phyloP scores from a whole-genome alignment of 805 yeast genomes.

The Candida namnaoensis region DNA sequence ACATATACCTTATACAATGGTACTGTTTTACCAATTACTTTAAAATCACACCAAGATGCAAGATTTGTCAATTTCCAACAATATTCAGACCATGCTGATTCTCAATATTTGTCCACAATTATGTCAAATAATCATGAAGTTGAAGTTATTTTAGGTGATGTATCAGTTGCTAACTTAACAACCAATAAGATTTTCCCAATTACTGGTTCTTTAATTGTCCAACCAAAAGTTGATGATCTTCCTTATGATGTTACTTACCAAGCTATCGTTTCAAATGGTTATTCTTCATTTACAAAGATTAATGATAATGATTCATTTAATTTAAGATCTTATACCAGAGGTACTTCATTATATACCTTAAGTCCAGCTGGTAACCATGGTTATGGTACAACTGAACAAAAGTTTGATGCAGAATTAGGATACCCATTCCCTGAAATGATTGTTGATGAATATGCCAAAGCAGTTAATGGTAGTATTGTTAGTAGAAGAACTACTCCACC shows the following conservation, averaged over 20 bases:
- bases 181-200: slow-evolving; percentile 12
- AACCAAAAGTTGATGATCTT: slow-evolving; percentile 3
- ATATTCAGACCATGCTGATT: slow-evolving; percentile 29
- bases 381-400: slow-evolving; percentile 25
- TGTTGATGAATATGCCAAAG: slow-evolving; percentile 25
- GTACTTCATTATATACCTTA: slow-evolving; percentile 33
- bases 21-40: slow-evolving; percentile 11
- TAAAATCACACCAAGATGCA: slow-evolving; percentile 15
- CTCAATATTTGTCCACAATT: slow-evolving; percentile 20
- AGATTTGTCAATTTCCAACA: slow-evolving; percentile 28
- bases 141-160: slow-evolving; percentile 8
- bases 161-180: slow-evolving; percentile 4
- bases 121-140: slow-evolving; percentile 7
- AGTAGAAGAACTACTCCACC: too few species aligned
- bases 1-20: slow-evolving; percentile 12
- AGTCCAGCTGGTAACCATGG: slow-evolving; percentile 40
- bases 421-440: slow-evolving; percentile 13
- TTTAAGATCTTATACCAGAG: slow-evolving; percentile 27
- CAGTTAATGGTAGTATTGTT: slow-evolving; percentile 19
- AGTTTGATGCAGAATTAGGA: slow-evolving; percentile 14
- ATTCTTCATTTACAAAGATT: slow-evolving; percentile 10
- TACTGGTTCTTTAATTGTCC: slow-evolving; percentile 4
- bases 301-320: slow-evolving; percentile 11
- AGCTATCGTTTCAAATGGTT: slow-evolving; percentile 13
- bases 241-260: slow-evolving; percentile 7